Evolutionary conservation across 768 basidiomycete genomes (phyloP), one percentile per base, ranked within the genome.

Genomic region (Termitomyces sp.): DNA sequence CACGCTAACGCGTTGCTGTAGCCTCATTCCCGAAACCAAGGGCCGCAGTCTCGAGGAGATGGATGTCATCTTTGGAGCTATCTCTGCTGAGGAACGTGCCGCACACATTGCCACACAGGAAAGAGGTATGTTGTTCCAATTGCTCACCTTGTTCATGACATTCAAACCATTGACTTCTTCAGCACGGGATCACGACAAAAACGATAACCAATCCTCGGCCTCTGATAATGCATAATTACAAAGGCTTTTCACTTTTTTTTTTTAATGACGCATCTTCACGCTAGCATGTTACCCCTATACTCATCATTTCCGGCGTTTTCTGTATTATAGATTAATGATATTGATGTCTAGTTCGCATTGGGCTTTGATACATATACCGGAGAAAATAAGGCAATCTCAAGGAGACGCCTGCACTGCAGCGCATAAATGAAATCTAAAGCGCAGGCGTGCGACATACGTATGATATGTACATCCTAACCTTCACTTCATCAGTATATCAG

Each of bases 21-120:
- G 82, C 3, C 49, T 84, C 44, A 78, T 86, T 50, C 84, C 83
- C 0, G 84, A 85, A 64, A 85, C 84, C 15, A 83, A 84, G 60
- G 82, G 82, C 4, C 77, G 74, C 45, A 75, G 73, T 63, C 69
- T 82, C 64, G 79, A 82, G 57, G 77, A 78, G 50, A 79, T 80
- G 77, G 77, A 80, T 60, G 56, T 78, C 51, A 73, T 78, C 38
- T 80, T 79, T 43, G 89, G 88, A 5, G 57, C 85, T 0, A 76
- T 89, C 32, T 72, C 73, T 16, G 72, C 69, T 10, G 84, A 84
- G 56, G 61, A 79, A 51, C 82, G 87, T 45, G 72, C 75, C 40
- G 76, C 71, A 0, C 74, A 82, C 53, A 83, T 90, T 59, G 68
- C 65, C 41, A 73, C 67, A 62, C 73, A 76, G 27, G 76, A 82